phyloP scores from a whole-genome alignment of 495 filamentous ascomycete species.

The Melanomma pulvis-pyrius region DNA sequence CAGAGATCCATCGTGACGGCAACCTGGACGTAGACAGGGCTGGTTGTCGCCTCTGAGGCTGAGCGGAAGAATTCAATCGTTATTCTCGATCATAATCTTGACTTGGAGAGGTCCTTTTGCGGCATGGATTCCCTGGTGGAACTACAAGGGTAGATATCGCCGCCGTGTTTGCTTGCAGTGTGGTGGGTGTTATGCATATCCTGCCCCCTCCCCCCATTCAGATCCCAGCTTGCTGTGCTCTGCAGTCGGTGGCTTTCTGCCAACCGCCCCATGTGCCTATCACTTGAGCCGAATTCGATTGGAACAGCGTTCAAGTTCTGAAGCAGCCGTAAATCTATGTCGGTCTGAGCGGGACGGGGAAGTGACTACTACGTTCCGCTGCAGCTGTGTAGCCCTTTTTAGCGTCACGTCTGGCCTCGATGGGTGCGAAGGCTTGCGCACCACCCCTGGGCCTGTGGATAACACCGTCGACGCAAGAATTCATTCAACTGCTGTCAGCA shows the following conservation, averaged over 20 bases:
- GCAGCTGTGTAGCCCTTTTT: background rate
- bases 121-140: background rate
- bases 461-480: too few relatives aligned
- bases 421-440: background rate
- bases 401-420: too few relatives aligned
- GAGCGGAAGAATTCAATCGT: background rate
- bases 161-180: background rate
- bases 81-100: background rate
- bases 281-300: background rate
- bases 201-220: background rate
- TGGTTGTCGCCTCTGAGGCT: background rate
- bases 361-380: background rate
- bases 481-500: too few relatives aligned
- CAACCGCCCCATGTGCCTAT: background rate
- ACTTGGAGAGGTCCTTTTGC: background rate
- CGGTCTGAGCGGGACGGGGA: background rate
- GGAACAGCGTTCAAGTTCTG: background rate
- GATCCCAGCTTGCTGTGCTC: background rate
- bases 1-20: conserved; percentile 1
- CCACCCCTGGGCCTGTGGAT: background rate
- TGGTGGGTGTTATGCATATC: background rate
- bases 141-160: background rate
- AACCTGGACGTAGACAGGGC: too few relatives aligned
- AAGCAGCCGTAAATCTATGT: background rate
- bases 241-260: background rate